A percentile compares a stretch with the other conserved stretches of the same genome.
phyloP scores from a whole-genome alignment of 768 basidiomycete genomes.

The Tephrocybe sp. region DNA sequence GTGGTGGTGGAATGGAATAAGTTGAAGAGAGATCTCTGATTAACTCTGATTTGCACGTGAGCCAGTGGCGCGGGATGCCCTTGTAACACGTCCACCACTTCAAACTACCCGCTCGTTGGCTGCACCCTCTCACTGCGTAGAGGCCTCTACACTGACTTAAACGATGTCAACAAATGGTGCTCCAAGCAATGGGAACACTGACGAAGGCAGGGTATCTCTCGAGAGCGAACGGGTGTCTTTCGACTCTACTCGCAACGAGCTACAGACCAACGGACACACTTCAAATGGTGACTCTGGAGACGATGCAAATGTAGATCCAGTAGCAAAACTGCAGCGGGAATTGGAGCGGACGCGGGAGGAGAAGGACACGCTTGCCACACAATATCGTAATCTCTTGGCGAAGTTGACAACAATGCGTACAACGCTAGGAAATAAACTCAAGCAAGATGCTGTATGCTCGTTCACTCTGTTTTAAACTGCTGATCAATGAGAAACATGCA shows the following conservation, averaged over 20 bases:
- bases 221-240: conserved; percentile 45
- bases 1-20: too few relatives aligned
- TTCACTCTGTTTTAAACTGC: conserved; percentile 4
- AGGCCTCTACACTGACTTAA: not conserved
- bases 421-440: conserved; percentile 89
- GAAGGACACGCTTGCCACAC: conserved; percentile 82
- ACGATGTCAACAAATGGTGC: conserved; percentile 27
- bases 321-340: conserved; percentile 68
- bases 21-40: too few relatives aligned
- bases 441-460: conserved; percentile 86
- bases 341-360: conserved; percentile 77
- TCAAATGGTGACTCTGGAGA: conserved; percentile 30
- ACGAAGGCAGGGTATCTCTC: conserved; percentile 38
- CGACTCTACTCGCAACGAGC: conserved; percentile 27
- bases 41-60: not conserved
- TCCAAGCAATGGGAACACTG: conserved; percentile 26
- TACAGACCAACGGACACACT: conserved; percentile 29
- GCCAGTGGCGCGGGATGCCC: conserved; percentile 9
- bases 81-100: not conserved
- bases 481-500: conserved; percentile 36
- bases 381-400: conserved; percentile 83
- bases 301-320: conserved; percentile 47
- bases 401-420: conserved; percentile 94
- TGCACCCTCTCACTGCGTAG: not conserved
- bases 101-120: not conserved